A percentile compares a stretch with the other conserved stretches of the same genome.
Conservation (phyloP, 768 basidiomycete species). For the Naganishia onofrii region DNA sequence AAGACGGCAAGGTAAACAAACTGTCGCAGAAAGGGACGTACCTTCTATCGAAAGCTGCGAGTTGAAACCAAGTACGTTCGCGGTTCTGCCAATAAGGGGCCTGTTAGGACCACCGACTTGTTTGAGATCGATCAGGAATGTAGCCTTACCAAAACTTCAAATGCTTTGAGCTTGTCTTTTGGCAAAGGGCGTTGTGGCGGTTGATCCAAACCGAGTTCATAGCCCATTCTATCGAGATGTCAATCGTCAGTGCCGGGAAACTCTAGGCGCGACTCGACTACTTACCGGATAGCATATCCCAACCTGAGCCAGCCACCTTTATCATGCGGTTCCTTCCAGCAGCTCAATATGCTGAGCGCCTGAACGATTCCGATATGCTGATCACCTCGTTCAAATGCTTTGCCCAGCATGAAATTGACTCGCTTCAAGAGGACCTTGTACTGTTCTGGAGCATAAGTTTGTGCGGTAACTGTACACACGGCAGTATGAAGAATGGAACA, state of each 20-base stretch:
- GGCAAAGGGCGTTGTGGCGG: constrained; percentile 31
- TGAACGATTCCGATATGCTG: constrained; percentile 36
- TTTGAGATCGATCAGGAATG: neutral
- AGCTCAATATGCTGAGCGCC: constrained; percentile 32
- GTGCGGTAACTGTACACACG: constrained; percentile 33
- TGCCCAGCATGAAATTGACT: constrained; percentile 30
- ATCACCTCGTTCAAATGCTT: constrained; percentile 35
- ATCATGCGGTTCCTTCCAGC: constrained; percentile 38
- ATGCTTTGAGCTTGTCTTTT: constrained; percentile 28
- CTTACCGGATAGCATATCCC: constrained; percentile 31
- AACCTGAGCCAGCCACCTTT: constrained; percentile 30
- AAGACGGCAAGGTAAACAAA: neutral
- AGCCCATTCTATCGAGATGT: constrained; percentile 24
- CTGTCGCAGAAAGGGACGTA: neutral
- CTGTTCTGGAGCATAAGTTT: constrained; percentile 26
- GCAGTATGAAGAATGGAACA: constrained; percentile 35
- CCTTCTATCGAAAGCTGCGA: constrained; percentile 33
- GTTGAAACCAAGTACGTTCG: constrained; percentile 33
- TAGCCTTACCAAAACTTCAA: constrained; percentile 28
- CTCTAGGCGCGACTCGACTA: neutral
- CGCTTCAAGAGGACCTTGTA: constrained; percentile 30
- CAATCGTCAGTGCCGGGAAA: neutral
- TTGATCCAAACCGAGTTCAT: constrained; percentile 30
- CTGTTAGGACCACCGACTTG: neutral
- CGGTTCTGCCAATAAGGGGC: constrained; percentile 14